These are phyloP conservation scores for Thelonectria olida DNA, from an alignment of 2,329 filamentous ascomycete species.

Conservation along the genomic window DNA sequence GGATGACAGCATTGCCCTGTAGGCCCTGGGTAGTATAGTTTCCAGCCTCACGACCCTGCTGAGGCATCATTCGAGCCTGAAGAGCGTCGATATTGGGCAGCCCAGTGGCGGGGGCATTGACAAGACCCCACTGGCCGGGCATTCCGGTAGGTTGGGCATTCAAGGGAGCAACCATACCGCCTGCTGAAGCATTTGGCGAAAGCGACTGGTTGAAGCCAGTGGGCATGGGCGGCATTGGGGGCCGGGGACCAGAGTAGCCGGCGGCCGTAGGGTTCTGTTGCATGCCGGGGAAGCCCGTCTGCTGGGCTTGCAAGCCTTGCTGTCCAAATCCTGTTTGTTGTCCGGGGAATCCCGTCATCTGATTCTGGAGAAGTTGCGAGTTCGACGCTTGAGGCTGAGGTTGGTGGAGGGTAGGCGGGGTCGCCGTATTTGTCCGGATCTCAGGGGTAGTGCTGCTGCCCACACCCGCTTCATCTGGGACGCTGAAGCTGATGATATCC, in stretches of 20 bases:
- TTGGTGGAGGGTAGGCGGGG: conserved; percentile 68
- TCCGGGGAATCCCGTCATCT: conserved; percentile 75
- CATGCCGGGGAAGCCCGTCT: conserved; percentile 74
- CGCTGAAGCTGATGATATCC: conserved; percentile 96
- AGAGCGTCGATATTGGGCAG: conserved; percentile 94
- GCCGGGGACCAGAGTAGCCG: conserved; percentile 85
- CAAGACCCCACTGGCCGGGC: conserved; percentile 97
- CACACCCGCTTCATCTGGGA: conserved; percentile 74
- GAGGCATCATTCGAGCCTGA: conserved; percentile 96
- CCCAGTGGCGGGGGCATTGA: conserved; percentile 89
- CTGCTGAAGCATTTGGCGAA: conserved; percentile 59
- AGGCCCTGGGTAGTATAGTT: conserved; percentile 86
- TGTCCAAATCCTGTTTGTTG: conserved; percentile 68
- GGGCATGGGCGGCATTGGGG: conserved; percentile 85
- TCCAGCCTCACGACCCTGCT: conserved; percentile 86
- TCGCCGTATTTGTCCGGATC: conserved; percentile 65
- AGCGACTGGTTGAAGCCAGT: conserved; percentile 65
- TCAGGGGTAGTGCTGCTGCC: conserved; percentile 70
- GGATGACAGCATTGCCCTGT: conserved; percentile 92
- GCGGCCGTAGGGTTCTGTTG: conserved; percentile 72
- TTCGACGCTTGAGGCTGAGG: conserved; percentile 80
- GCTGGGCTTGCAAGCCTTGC: conserved; percentile 71
- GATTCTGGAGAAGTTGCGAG: conserved; percentile 68
- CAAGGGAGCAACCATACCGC: conserved; percentile 74
- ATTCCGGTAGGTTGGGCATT: conserved; percentile 94